phyloP scores from a whole-genome alignment of 140 eudicot genomes.

The Eryngium alpinum region DNA sequence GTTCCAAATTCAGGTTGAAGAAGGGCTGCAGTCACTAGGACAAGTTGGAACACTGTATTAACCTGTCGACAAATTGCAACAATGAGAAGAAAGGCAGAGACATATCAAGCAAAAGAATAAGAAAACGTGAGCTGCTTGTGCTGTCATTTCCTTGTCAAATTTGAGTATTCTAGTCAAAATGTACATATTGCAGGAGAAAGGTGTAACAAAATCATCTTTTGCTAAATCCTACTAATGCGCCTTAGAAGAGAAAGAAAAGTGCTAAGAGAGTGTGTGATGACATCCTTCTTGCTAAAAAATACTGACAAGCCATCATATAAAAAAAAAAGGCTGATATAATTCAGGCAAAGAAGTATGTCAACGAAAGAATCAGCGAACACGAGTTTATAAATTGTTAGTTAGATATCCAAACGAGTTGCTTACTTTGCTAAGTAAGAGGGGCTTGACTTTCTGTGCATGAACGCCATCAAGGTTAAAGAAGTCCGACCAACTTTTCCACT shows the following conservation, averaged over 20 bases:
- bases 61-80: conserved; percentile 39
- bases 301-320: no score
- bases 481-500: conserved; percentile 76
- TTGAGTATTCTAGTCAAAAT: neutral
- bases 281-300: no score
- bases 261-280: no score
- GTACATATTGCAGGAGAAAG: neutral
- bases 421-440: conserved; percentile 88
- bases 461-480: conserved; percentile 85
- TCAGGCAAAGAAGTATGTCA: no score
- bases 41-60: conserved; percentile 85
- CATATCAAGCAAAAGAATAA: neutral
- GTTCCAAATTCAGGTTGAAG: conserved; percentile 92
- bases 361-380: no score
- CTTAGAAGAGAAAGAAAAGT: neutral
- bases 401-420: conserved; percentile 1
- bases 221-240: neutral
- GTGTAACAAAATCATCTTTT: neutral
- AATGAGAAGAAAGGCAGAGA: neutral
- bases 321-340: no score
- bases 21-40: conserved; percentile 76
- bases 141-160: neutral
- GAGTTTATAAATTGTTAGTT: no score
- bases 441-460: conserved; percentile 81
- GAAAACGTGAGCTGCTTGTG: neutral